Conservation (phyloP, 2,329 filamentous ascomycete species). For the Penicillium sp. region DNA sequence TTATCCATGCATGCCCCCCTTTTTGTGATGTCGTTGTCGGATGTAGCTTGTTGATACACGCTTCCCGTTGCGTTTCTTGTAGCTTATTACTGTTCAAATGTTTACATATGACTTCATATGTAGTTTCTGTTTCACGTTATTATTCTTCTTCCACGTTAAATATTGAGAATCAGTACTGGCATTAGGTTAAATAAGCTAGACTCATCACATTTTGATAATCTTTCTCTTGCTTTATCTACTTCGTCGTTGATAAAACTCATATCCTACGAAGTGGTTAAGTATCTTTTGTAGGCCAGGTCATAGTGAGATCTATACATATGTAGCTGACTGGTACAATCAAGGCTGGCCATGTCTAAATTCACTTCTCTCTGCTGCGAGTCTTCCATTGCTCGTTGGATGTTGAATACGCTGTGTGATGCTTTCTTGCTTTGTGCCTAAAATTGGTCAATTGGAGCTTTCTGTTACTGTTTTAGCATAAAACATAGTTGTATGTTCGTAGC, state of each 20-base stretch:
- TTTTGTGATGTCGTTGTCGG: background rate
- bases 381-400: background rate
- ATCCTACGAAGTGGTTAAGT: no score
- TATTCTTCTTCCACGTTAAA: no score
- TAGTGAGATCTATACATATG: no score
- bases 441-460: background rate
- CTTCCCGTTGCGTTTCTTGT: conserved; percentile 8
- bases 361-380: background rate
- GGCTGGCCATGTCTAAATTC: background rate
- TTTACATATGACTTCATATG: background rate
- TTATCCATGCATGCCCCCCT: background rate
- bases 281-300: no score
- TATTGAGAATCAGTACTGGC: no score
- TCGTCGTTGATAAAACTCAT: no score
- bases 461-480: background rate
- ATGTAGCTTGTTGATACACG: background rate
- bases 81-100: conserved; percentile 3
- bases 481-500: background rate
- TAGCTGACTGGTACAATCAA: background rate
- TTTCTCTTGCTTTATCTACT: no score
- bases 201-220: no score
- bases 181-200: no score
- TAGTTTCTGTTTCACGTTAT: no score
- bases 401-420: background rate
- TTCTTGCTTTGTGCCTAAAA: background rate